Evolutionary conservation across 1,284 basidiomycete genomes (phyloP), one percentile per base, ranked within the genome.

Genomic region (Heterobasidion irregulare): DNA sequence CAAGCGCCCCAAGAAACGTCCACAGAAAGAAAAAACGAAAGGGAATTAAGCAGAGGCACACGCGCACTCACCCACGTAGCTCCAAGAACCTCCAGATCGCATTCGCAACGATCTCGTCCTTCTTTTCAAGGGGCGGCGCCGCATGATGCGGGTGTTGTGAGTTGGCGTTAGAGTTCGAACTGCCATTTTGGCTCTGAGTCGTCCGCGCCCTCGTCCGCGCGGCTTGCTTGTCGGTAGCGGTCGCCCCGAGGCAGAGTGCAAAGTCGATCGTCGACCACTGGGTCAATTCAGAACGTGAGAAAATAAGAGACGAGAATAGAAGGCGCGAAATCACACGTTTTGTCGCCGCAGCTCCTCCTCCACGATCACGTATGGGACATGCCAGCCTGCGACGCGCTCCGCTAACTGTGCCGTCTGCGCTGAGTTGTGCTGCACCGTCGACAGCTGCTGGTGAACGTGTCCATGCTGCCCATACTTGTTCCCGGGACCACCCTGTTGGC

Each of bases 61-160:
- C 34, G 56, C 55, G 55, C 57, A 70, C 74, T 69, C 72, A 94
- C 89, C 94, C 94, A 71, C 96, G 79, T 55, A 99, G 75, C 70
- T 98, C 96, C 56, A 99, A 80, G 81, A 99, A 97, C 49, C 96
- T 83, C 95, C 95, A 98, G 59, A 99, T 90, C 35, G 95, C 92
- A 68, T 99, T 99, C 8, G 95, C 96, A 1, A 99, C 96, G 0
- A 97, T 80, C 70, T 99, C 97, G 66, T 99, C 96, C 74, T 99
- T 99, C 74, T 97, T 98, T 60, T 98, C 96, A 38, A 99, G 77
- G 10, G 80, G 77, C 44, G 72, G 70, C 35, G 64, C n/a, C 45
- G 45, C 26, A 12, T 18, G 19, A 45, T 33, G 26, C 26, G 26
- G 26, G 26, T 26, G 26, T 26, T 26, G 26, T 26, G 26, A 26